Evolutionary conservation across 2,329 filamentous ascomycete species (phyloP), one percentile per base, ranked within the genome.

Genomic region (Neofusicoccum ribis): DNA sequence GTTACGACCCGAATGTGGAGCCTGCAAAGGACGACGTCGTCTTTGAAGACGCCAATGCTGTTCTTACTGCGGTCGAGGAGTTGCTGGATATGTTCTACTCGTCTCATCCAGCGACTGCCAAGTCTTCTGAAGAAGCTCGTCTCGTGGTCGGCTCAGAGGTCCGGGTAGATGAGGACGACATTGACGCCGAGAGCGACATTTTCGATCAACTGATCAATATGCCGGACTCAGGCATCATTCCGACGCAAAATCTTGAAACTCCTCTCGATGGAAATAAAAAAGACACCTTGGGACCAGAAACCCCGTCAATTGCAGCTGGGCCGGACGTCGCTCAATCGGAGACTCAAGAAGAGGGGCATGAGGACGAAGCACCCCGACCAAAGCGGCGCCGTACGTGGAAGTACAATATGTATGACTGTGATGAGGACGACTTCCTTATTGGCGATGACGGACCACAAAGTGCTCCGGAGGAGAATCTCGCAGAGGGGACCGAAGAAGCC

Each of bases 1-100:
- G 81, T 65, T 93, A 93, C 70, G 91, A 93, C 75, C 81, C 84
- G 1, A 93, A 93, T 69, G 76, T 93, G 5, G 87, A 92, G 66
- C 86, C 90, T 3, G 81, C 86, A 3, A 93, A 93, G 72, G 87
- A 91, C 65, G 86, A 92, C 70, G 83, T 93, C 1, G 71, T 92
- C 0, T 92, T 93, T 71, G 80, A 79, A 4, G 80, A 91, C 59
- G 84, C 88, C 2, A 70, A 74, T 3, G 20, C 71, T 0, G 70
- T 89, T 3, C 41, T 87, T 5, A 71, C 71, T 3, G 69, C 80
- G 5, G 75, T 82, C 2, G 76, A 81, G 20, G 73, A 73, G 36
- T 70, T 88, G 0, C 81, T 88, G 51, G 69, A 69, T n/a, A 51
- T 69, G 0, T 73, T 73, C 51, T 82, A 81, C 43, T 60, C 56